Base-by-base conservation (phyloP, 2,329 filamentous ascomycete species). In the Trichoderma citrinoviride region DNA sequence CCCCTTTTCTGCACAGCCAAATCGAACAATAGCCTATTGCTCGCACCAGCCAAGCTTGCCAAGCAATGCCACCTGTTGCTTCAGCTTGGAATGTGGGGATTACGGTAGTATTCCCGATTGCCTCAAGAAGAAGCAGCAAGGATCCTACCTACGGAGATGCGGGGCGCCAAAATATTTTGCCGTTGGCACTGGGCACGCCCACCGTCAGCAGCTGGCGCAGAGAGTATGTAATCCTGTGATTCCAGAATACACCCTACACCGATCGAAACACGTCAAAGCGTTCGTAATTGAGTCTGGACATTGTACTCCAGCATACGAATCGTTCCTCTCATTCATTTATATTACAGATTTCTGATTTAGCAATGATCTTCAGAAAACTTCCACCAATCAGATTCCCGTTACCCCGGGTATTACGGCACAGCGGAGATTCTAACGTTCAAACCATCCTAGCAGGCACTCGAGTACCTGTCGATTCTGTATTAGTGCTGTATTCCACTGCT, bases 391-490 rank as follows among this genome's bases (percentile, higher is more conserved):
- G n/a, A 17, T 7, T 15, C 33, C 21, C 12, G n/a, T 43, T 44
- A 17, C 44, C 37, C 33, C 58, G 58, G 58, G 47, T 33, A 53
- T 43, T 37, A 37, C 58, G 58, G 58, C 58, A 61, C 58, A n/a
- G n/a, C 47, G 58, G 46, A 43, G 47, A 33, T 21, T 52, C 47
- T 61, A 17, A 17, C 47, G 23, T 25, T 61, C 37, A 61, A 25
- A 21, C 25, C 40, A 61, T 33, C 58, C 58, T n/a, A 23, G 58
- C 29, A 23, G 14, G 58, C 23, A 21, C 29, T 61, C 17, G 14
- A 5, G 58, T 53, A 61, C 58, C 58, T 61, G 58, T 61, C 58
- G 14, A 43, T 61, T 53, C 44, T 5, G 58, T 53, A 27, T 43
- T 61, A 61, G 58, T 61, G 47, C 58, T 10, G 27, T 27, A 25